Evolutionary conservation across 306 rosid genomes (phyloP), one percentile per base, ranked within the genome.

Genomic region (Chamaecrista fasciculata): DNA sequence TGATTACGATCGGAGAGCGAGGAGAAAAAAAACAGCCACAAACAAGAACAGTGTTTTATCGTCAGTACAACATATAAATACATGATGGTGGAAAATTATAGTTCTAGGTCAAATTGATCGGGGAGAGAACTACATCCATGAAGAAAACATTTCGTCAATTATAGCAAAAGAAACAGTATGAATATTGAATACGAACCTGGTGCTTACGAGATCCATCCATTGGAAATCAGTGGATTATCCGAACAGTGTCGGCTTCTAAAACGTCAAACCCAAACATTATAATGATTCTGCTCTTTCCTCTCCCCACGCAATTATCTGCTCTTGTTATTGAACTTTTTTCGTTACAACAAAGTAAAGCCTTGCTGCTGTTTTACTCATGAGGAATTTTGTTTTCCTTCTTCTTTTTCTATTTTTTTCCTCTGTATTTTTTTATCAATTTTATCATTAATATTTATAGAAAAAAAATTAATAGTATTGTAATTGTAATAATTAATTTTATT

Each of bases 151-250:
- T 14, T 25, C 20, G 48, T 5, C 26, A 52, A 51, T 52, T 58
- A 20, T 58, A 33, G 5, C 16, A 7, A 8, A 19, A 24, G 23
- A 43, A 49, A 9, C 15, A 10, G 31, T 5, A 1, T 4, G 20
- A 48, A 15, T 7, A 4, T 56, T 4, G 20, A 48, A 15, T 7
- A 4, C 56, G 5, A 58, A 85, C 96, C 95, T 90, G 95, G 14
- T 82, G 80, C 53, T 90, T 90, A 4, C 91, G 86, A 84, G 23
- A 64, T 21, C 70, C 77, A 7, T 90, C 96, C 96, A 90, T 56
- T 87, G 80, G 85, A 39, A 59, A 47, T 39, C 28, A 42, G 58
- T 14, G 29, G 12, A 67, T 49, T 64, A 24, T 8, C n/a, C 15
- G 4, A 37, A 60, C 60, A 10, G 59, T 11, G 26, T 16, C 40